Percentiles rank a stretch among this genome's conserved stretches.
phyloP scores from a whole-genome alignment of 2,329 filamentous ascomycete species.

The Trichophyton mentagrophytes region DNA sequence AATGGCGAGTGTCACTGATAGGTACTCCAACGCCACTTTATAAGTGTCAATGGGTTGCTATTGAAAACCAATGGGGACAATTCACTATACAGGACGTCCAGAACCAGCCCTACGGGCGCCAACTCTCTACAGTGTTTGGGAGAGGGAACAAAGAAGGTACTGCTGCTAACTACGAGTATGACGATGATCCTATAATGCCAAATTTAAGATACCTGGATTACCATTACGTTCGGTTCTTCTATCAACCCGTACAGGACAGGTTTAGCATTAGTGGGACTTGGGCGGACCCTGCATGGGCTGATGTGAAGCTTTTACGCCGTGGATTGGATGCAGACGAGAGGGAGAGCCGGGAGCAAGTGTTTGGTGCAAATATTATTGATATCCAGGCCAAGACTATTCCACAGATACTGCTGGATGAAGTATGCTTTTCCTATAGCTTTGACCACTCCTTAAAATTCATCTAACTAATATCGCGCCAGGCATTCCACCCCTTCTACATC shows the following conservation, averaged over 20 bases:
- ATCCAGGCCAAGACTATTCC: slow-evolving; percentile 78
- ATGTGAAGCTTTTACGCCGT: slow-evolving; percentile 57
- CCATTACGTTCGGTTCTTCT: slow-evolving; percentile 86
- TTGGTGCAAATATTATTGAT: slow-evolving; percentile 81
- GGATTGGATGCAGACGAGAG: slow-evolving; percentile 86
- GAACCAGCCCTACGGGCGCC: slow-evolving; percentile 45
- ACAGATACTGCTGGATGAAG: slow-evolving; percentile 80
- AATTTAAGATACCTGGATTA: slow-evolving; percentile 73
- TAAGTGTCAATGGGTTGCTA: slow-evolving; percentile 78
- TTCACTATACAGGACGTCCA: slow-evolving; percentile 63
- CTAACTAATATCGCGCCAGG: slow-evolving; percentile 35
- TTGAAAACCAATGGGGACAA: slow-evolving; percentile 97
- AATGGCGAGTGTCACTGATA: slow-evolving; percentile 66
- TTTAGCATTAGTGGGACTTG: slow-evolving; percentile 78
- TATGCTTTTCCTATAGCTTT: slow-evolving; percentile 24
- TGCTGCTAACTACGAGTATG: slow-evolving; percentile 56
- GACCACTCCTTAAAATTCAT: neutral
- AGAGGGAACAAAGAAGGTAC: slow-evolving; percentile 40
- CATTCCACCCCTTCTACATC: slow-evolving; percentile 94
- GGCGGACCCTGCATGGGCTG: slow-evolving; percentile 86
- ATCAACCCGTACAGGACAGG: slow-evolving; percentile 76
- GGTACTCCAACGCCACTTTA: slow-evolving; percentile 57
- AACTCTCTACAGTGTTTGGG: slow-evolving; percentile 49
- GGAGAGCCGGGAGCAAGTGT: slow-evolving; percentile 67
- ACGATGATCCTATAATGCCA: slow-evolving; percentile 61